These are phyloP conservation scores for Cucumis cinereus DNA, from an alignment of 306 rosid species.

Conservation along the genomic window DNA sequence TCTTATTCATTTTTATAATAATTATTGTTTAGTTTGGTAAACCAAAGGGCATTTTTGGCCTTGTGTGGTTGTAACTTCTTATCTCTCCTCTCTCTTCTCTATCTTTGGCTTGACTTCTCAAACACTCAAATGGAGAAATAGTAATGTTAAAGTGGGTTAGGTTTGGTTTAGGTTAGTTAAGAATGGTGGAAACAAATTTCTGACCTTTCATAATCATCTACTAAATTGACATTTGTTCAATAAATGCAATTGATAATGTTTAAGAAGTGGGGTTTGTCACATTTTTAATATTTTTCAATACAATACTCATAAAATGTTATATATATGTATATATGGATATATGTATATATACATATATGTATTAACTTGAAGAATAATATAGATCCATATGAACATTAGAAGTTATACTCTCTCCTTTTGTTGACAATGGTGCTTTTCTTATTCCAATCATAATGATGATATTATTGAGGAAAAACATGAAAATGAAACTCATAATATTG, in stretches of 20 bases:
- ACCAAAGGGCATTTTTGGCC: background rate
- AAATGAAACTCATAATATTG: too few relatives aligned
- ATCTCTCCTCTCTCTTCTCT: background rate
- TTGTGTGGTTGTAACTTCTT: background rate
- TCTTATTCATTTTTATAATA: background rate
- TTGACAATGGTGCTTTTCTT: background rate
- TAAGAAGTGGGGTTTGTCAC: background rate
- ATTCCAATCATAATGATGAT: background rate
- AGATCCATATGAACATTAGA: background rate
- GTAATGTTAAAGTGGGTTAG: background rate
- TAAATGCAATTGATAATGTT: background rate
- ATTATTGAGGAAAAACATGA: too few relatives aligned
- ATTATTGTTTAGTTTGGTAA: background rate
- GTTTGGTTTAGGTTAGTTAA: constrained; percentile 4
- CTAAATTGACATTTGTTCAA: background rate
- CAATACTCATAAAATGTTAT: background rate
- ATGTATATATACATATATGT: too few relatives aligned
- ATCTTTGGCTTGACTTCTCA: background rate
- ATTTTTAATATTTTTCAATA: background rate
- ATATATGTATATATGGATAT: too few relatives aligned
- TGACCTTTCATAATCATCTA: background rate
- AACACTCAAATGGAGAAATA: background rate
- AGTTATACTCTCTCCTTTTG: background rate
- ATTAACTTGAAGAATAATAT: background rate
- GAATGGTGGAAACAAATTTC: constrained; percentile 2